Evolutionary conservation across 441 rosid species (phyloP).

Genomic region (Corymbia calophylla): DNA sequence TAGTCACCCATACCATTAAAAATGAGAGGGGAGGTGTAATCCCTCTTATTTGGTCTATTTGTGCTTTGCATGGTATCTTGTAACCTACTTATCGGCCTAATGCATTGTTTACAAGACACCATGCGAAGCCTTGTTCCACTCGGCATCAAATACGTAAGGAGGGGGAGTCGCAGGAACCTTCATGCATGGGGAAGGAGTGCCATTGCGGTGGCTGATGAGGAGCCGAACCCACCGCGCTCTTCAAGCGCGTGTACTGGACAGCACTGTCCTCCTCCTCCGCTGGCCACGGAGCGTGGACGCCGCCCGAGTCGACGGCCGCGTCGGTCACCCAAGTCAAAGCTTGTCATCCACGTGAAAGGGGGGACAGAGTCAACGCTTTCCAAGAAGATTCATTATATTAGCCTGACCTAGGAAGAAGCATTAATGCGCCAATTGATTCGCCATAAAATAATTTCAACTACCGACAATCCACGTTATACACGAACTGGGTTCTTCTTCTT

Average conservation of each 20-base stretch:
- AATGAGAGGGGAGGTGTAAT: too few relatives aligned
- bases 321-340: not conserved
- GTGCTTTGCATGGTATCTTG: too few relatives aligned
- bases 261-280: not conserved
- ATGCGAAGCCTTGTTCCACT: not conserved
- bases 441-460: not conserved
- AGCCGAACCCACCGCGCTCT: not conserved
- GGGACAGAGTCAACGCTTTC: not conserved
- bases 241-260: too few relatives aligned
- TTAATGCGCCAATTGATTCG: not conserved
- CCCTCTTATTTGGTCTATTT: too few relatives aligned
- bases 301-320: not conserved
- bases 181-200: not conserved
- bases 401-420: not conserved
- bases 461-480: not conserved
- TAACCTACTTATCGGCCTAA: too few relatives aligned
- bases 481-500: not conserved
- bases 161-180: not conserved
- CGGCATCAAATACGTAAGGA: not conserved
- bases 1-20: too few relatives aligned
- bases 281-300: not conserved
- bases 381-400: not conserved
- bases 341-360: not conserved
- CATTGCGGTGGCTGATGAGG: not conserved
- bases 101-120: too few relatives aligned